Evolutionary conservation across 2,329 filamentous ascomycete genomes (phyloP).

Genomic region (Penicillium janthinellum): DNA sequence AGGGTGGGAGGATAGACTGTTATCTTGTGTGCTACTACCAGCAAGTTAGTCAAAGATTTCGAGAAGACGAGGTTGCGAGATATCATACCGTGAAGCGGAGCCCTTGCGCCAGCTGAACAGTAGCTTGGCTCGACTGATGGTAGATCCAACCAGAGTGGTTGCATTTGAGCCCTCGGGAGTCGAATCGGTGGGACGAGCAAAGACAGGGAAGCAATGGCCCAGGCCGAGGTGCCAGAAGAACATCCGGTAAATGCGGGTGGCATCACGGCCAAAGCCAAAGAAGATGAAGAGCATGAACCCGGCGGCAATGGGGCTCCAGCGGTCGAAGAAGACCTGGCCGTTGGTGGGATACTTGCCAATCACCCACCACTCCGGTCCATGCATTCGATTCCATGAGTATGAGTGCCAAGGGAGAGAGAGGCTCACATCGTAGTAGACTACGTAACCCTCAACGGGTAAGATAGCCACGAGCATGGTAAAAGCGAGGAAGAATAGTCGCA

Average conservation of each 20-base stretch:
- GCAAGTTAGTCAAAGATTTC: conserved; percentile 4
- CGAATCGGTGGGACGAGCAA: conserved; percentile 24
- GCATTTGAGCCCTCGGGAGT: conserved; percentile 14
- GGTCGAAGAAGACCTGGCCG: conserved; percentile 54
- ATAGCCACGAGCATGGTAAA: conserved; percentile 60
- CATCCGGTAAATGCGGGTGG: conserved; percentile 56
- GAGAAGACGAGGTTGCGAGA: neutral
- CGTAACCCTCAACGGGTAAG: conserved; percentile 56
- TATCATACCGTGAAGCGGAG: conserved; percentile 21
- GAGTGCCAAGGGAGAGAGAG: conserved; percentile 39
- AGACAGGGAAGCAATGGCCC: conserved; percentile 33
- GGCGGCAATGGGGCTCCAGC: conserved; percentile 59
- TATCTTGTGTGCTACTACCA: conserved; percentile 7
- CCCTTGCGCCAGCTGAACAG: conserved; percentile 27
- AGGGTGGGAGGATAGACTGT: neutral
- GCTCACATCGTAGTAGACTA: conserved; percentile 50
- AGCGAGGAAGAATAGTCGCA: conserved; percentile 53
- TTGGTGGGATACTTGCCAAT: conserved; percentile 52
- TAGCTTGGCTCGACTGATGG: conserved; percentile 32
- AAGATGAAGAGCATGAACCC: conserved; percentile 62
- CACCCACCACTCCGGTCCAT: conserved; percentile 53
- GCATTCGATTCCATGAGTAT: conserved; percentile 58
- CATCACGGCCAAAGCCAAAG: conserved; percentile 66
- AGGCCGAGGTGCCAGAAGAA: conserved; percentile 49
- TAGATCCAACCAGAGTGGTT: conserved; percentile 24